Conservation (phyloP, 2,329 filamentous ascomycete species). For the Colletotrichum sp. region DNA sequence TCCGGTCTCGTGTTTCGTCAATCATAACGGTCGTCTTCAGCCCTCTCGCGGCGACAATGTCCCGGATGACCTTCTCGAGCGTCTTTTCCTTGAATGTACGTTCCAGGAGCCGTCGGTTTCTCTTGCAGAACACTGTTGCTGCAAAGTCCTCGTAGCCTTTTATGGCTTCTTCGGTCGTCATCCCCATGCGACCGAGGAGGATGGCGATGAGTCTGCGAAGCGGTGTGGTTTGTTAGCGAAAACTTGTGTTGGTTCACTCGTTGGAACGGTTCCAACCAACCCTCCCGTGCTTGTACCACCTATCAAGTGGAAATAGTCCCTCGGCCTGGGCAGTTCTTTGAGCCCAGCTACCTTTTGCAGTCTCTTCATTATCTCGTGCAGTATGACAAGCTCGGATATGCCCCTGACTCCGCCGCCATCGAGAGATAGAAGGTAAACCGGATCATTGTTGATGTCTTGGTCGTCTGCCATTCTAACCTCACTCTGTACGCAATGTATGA, state of each 20-base stretch:
- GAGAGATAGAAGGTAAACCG: constrained; percentile 16
- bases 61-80: constrained; percentile 34
- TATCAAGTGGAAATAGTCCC: constrained; percentile 32
- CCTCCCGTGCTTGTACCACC: constrained; percentile 35
- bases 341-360: constrained; percentile 19
- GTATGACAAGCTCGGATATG: constrained; percentile 29
- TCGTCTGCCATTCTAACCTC: not conserved
- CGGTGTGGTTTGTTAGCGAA: not conserved
- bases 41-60: constrained; percentile 20
- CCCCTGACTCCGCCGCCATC: constrained; percentile 14
- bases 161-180: constrained; percentile 48
- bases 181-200: constrained; percentile 49
- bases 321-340: constrained; percentile 24
- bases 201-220: constrained; percentile 47
- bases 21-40: constrained; percentile 25
- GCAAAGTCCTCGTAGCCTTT: constrained; percentile 42
- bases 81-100: constrained; percentile 21
- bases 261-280: constrained; percentile 10
- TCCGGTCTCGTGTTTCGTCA: constrained; percentile 12
- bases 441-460: not conserved
- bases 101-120: constrained; percentile 24
- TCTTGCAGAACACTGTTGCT: constrained; percentile 36
- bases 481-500: not conserved
- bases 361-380: constrained; percentile 29
- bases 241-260: not conserved